Evolutionary conservation across 345 rosid species (phyloP).

Genomic region (Syzygium aqueum): DNA sequence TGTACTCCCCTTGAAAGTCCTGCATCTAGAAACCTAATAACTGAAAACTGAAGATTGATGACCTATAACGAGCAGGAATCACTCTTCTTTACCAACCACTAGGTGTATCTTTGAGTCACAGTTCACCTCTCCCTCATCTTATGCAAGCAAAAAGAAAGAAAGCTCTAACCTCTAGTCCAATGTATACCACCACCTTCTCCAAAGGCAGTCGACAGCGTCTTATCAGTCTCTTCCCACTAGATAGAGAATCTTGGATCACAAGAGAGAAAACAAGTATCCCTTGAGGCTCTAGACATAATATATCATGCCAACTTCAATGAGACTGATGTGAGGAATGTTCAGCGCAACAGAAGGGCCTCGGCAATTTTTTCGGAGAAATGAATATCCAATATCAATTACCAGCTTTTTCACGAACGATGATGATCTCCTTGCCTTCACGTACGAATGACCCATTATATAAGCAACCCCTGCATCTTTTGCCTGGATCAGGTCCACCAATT

Average conservation of each 20-base stretch:
- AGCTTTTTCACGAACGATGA: constrained; percentile 64
- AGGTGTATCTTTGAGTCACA: background rate
- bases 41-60: background rate
- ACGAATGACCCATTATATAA: constrained; percentile 82
- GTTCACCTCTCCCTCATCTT: background rate
- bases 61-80: background rate
- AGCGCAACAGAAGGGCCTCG: constrained; percentile 89
- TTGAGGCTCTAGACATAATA: constrained; percentile 53
- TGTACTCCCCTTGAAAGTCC: background rate
- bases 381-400: constrained; percentile 68
- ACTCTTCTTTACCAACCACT: background rate
- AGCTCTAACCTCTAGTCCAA: background rate
- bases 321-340: constrained; percentile 87
- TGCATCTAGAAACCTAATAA: background rate
- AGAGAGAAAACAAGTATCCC: background rate
- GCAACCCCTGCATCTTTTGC: constrained; percentile 92
- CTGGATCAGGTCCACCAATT: constrained; percentile 63
- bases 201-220: background rate
- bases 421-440: constrained; percentile 71
- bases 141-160: background rate
- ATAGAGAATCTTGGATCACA: background rate
- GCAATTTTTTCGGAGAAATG: constrained; percentile 92
- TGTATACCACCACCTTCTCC: background rate
- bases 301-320: constrained; percentile 93
- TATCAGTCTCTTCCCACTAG: background rate